A percentile compares a stretch with the other conserved stretches of the same genome.
These are phyloP conservation scores for Trametes punicea DNA, from an alignment of 768 basidiomycete genomes.

Conservation along the genomic window DNA sequence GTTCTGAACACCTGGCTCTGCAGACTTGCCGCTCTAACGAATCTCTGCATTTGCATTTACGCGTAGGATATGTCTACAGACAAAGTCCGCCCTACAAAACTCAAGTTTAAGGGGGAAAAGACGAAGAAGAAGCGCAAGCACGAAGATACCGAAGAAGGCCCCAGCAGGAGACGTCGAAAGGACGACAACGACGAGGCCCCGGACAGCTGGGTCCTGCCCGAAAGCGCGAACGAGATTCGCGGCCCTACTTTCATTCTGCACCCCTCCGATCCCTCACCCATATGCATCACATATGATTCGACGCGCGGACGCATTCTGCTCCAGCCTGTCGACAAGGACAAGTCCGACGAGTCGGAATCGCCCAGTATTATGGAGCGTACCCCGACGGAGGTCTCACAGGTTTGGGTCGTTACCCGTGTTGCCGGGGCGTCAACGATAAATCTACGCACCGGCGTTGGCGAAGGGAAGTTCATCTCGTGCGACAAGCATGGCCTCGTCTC, in stretches of 20 bases:
- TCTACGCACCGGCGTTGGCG: constrained; percentile 80
- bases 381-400: constrained; percentile 82
- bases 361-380: constrained; percentile 56
- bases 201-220: constrained; percentile 79
- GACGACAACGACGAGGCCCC: constrained; percentile 62
- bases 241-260: constrained; percentile 87
- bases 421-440: constrained; percentile 84
- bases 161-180: constrained; percentile 43
- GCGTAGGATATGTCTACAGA: constrained; percentile 32
- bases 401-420: constrained; percentile 87
- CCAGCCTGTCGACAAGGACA: constrained; percentile 58
- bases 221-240: constrained; percentile 67
- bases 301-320: constrained; percentile 73
- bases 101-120: constrained; percentile 90
- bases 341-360: constrained; percentile 44
- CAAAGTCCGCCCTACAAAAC: constrained; percentile 66
- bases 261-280: constrained; percentile 74
- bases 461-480: constrained; percentile 87
- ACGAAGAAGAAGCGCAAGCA: constrained; percentile 77
- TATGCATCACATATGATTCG: constrained; percentile 74
- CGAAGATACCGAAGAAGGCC: constrained; percentile 47
- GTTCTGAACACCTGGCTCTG: not conserved
- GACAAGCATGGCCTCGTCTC: constrained; percentile 83
- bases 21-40: constrained; percentile 26
- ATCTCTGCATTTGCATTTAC: constrained; percentile 8